Percentiles rank a stretch among this genome's conserved stretches.
phyloP scores from a whole-genome alignment of 208 protist species.

The Leishmania gerbilli region DNA sequence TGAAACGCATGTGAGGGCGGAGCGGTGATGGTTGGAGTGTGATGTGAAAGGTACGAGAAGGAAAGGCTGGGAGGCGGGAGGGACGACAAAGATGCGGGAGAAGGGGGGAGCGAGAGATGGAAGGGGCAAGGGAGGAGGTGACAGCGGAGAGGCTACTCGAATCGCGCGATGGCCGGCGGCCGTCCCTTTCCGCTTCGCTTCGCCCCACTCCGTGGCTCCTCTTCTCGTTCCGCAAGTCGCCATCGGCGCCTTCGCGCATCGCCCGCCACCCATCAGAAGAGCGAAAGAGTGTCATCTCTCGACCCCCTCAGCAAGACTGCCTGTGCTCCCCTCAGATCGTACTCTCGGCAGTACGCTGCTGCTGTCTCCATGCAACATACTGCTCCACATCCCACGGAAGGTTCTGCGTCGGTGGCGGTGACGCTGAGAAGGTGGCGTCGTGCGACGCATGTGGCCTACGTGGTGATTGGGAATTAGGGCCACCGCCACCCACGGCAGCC shows the following conservation, averaged over 20 bases:
- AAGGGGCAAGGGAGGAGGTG: background rate
- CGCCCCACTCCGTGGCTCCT: background rate
- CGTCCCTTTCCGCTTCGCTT: background rate
- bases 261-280: background rate
- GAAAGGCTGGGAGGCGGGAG: background rate
- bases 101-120: background rate
- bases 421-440: background rate
- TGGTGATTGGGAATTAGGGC: background rate
- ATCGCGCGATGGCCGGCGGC: background rate
- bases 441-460: background rate
- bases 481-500: background rate
- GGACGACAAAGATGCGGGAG: background rate
- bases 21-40: background rate
- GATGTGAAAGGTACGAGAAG: background rate
- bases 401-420: background rate
- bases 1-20: background rate
- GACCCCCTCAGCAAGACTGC: background rate
- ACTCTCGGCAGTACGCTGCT: background rate
- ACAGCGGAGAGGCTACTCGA: background rate
- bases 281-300: background rate
- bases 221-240: background rate
- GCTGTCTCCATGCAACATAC: constrained; percentile 8
- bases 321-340: background rate
- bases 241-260: background rate
- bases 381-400: constrained; percentile 8